Base-by-base conservation (phyloP, 1,284 basidiomycete species). In the Stereum hirsutum region DNA sequence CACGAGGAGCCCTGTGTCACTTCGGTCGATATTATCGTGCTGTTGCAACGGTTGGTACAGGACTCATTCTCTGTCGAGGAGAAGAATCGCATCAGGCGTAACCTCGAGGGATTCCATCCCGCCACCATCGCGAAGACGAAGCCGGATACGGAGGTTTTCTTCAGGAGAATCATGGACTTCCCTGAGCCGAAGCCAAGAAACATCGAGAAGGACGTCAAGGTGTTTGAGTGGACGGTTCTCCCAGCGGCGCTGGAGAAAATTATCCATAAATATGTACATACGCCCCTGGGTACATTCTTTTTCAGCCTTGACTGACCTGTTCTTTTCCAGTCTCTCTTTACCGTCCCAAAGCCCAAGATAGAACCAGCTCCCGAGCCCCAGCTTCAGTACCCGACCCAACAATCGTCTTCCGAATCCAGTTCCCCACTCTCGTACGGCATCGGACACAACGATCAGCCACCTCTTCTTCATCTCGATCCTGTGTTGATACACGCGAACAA, bases 201-300 rank as follows among this genome's bases (percentile, higher is more conserved):
- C 61, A 98, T 98, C 49, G 94, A 97, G 62, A 97, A 98, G 72
- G 92, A 96, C 56, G 76, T 98, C 59, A 98, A 98, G 65, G 92
- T 97, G 2, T 98, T 98, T 57, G 81, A 85, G n/a, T 98, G 94
- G 94, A 75, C 74, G 35, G 69, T 81, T 39, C 71, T 98, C 10
- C 75, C 74, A 5, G 75, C 81, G 47, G 91, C 92, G 0, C 64
- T 98, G 46, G 83, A 89, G 50, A 97, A 96, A 68, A 93, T 97
- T 49, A 77, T 97, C 38, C 80, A 83, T 28, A 96, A 96, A 92
- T 96, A 95, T 59, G 90, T 92, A 57, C 61, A 87, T 78, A 20
- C 2, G n/a, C 31, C 32, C 30, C 11, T 30, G 15, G 20, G 15
- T 7, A 12, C 23, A 20, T 47, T 26, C 25, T 20, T 6, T 20